phyloP scores from a whole-genome alignment of 106 monocot species.

The Narthecium ossifragum region DNA sequence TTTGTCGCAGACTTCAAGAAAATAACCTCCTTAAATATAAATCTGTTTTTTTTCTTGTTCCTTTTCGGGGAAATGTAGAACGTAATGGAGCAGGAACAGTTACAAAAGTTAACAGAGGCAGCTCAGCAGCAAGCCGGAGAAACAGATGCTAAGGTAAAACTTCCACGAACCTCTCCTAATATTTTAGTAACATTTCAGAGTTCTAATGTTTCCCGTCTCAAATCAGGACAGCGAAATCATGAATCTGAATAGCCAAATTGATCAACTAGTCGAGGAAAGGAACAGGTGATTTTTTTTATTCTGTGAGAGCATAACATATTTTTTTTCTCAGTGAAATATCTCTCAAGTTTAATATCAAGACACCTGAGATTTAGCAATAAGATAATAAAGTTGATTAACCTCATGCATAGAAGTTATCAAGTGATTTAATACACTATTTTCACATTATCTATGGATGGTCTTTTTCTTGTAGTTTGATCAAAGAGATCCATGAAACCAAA shows the following conservation, averaged over 20 bases:
- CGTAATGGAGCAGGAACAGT: constrained; percentile 27
- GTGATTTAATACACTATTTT: neutral
- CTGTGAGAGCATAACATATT: neutral
- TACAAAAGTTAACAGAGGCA: constrained; percentile 35
- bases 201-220: neutral
- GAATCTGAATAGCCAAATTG: constrained; percentile 28
- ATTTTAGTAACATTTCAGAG: too few species aligned
- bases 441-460: neutral
- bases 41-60: constrained; percentile 7
- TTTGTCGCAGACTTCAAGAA: too few species aligned
- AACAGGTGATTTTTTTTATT: constrained; percentile 30
- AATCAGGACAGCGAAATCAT: constrained; percentile 53
- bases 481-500: constrained; percentile 42
- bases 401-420: neutral
- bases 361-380: neutral
- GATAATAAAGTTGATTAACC: neutral
- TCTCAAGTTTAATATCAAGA: too few species aligned
- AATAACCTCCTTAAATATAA: too few species aligned
- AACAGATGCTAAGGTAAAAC: constrained; percentile 36
- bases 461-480: constrained; percentile 40
- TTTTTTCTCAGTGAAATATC: neutral
- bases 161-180: neutral
- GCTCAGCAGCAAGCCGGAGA: constrained; percentile 32
- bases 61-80: constrained; percentile 14
- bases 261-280: constrained; percentile 40